phyloP scores from a whole-genome alignment of 148 eudicot genomes.

The Amaranthus palmeri region DNA sequence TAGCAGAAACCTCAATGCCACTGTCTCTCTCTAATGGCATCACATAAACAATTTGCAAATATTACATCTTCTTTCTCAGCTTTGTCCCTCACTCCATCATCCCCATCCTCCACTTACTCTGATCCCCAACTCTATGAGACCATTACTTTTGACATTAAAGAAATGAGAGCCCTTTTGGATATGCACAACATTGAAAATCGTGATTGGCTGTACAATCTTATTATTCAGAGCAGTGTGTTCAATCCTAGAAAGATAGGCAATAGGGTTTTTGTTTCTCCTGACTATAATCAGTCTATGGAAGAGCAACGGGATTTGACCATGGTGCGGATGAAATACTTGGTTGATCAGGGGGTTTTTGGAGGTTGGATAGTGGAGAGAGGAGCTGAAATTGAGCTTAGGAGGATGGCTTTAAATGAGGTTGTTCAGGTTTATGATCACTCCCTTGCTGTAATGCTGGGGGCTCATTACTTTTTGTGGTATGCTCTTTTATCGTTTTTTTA shows the following conservation, averaged over 20 bases:
- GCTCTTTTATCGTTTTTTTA: background rate
- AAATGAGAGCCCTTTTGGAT: constrained; percentile 56
- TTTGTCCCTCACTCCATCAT: constrained; percentile 22
- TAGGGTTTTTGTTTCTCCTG: constrained; percentile 54
- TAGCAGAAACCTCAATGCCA: background rate
- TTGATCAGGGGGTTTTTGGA: constrained; percentile 51
- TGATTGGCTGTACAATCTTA: constrained; percentile 54
- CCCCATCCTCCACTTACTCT: constrained; percentile 42
- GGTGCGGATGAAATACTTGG: constrained; percentile 51
- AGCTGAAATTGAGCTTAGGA: constrained; percentile 51
- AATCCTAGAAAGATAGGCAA: constrained; percentile 53
- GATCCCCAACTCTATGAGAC: constrained; percentile 46
- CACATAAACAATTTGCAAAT: background rate
- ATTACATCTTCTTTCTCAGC: background rate
- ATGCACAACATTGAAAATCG: constrained; percentile 65
- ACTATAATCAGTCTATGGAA: constrained; percentile 74
- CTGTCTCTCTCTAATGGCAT: background rate
- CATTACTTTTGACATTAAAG: constrained; percentile 32
- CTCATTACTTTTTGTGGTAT: constrained; percentile 72
- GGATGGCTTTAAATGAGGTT: constrained; percentile 54
- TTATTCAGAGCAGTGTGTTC: constrained; percentile 46
- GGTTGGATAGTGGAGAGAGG: constrained; percentile 34
- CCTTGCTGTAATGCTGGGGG: constrained; percentile 63
- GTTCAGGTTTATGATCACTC: constrained; percentile 63
- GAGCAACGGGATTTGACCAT: constrained; percentile 73